Conservation (phyloP, 2,329 filamentous ascomycete genomes). For the Epicoccum sorghinum region DNA sequence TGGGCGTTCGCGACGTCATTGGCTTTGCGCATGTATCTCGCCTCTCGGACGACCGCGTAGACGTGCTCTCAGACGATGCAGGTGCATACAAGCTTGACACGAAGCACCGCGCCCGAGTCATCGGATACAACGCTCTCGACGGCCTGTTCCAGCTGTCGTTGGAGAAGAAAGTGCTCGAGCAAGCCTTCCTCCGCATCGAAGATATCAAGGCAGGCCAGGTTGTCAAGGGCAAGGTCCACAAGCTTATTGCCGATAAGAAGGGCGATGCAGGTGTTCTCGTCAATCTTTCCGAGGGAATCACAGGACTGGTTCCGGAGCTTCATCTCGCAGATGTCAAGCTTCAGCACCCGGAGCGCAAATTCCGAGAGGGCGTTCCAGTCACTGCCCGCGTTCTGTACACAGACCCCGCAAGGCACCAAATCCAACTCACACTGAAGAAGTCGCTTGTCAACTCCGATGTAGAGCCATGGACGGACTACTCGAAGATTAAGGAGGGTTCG, state of each 20-base stretch:
- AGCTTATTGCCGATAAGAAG: constrained; percentile 76
- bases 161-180: constrained; percentile 80
- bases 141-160: constrained; percentile 85
- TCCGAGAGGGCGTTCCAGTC: constrained; percentile 82
- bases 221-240: constrained; percentile 83
- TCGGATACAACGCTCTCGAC: constrained; percentile 87
- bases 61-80: constrained; percentile 75
- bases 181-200: constrained; percentile 88
- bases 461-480: constrained; percentile 77
- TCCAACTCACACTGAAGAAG: constrained; percentile 93
- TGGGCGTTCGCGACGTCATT: constrained; percentile 70
- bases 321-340: constrained; percentile 88
- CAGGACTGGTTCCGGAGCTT: constrained; percentile 83
- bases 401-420: constrained; percentile 74
- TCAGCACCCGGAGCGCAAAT: constrained; percentile 95
- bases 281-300: constrained; percentile 83
- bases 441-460: constrained; percentile 88
- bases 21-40: constrained; percentile 95
- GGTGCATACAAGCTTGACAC: constrained; percentile 81
- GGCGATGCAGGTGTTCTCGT: constrained; percentile 83
- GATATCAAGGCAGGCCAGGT: constrained; percentile 83
- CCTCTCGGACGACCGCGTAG: constrained; percentile 87
- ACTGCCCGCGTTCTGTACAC: constrained; percentile 85
- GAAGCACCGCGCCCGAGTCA: constrained; percentile 78
- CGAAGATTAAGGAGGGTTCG: constrained; percentile 73